These are phyloP conservation scores for Aspergillus spinulosporus DNA, from an alignment of 2,329 filamentous ascomycete species.

Conservation along the genomic window DNA sequence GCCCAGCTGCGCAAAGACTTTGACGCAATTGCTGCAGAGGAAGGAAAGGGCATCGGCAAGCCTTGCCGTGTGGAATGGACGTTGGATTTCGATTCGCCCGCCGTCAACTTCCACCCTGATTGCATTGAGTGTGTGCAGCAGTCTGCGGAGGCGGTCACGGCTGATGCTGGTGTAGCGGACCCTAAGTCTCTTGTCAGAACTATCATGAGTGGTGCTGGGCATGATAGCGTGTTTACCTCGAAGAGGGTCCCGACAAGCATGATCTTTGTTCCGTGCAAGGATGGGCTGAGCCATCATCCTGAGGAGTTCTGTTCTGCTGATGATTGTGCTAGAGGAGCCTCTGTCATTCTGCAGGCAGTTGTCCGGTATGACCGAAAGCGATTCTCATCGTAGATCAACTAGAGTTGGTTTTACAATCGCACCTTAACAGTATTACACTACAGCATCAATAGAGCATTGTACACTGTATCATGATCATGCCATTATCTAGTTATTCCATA, in stretches of 20 bases:
- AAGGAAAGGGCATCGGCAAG: constrained; percentile 54
- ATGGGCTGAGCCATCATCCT: constrained; percentile 65
- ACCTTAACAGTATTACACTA: neutral
- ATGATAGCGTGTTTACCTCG: constrained; percentile 64
- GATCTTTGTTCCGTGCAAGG: constrained; percentile 66
- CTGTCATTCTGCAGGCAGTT: constrained; percentile 39
- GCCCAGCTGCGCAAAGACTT: constrained; percentile 59
- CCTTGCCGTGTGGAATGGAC: constrained; percentile 59
- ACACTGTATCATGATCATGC: constrained; percentile 29
- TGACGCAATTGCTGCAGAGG: constrained; percentile 57
- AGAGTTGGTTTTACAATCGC: neutral
- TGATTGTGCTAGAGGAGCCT: constrained; percentile 59
- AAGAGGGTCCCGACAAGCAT: constrained; percentile 63
- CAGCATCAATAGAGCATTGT: neutral
- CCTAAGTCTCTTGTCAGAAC: constrained; percentile 48
- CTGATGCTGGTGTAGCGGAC: constrained; percentile 45
- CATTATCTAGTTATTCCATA: constrained; percentile 35
- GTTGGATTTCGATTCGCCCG: constrained; percentile 61
- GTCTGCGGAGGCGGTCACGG: constrained; percentile 59
- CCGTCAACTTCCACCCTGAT: constrained; percentile 65
- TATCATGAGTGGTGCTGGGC: constrained; percentile 66
- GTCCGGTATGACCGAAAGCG: constrained; percentile 41
- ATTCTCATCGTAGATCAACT: constrained; percentile 33
- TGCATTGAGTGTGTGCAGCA: constrained; percentile 66
- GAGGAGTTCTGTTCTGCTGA: constrained; percentile 62